Evolutionary conservation across 2,329 filamentous ascomycete genomes (phyloP).

Genomic region (Fusarium zealandicum): DNA sequence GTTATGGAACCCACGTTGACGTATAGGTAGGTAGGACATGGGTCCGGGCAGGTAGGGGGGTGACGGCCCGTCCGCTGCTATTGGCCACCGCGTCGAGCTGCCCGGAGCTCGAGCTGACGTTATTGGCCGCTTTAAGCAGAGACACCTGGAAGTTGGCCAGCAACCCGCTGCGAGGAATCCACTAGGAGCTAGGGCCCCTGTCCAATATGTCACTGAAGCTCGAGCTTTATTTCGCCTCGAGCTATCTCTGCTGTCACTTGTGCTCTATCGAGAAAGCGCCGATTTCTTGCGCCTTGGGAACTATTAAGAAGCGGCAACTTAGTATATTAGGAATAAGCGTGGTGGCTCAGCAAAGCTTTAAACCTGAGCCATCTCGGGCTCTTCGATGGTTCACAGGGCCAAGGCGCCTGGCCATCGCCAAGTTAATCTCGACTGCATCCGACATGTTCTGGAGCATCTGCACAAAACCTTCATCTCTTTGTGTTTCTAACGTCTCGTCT

Average conservation of each 20-base stretch:
- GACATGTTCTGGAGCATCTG: too few species aligned
- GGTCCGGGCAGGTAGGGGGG: background rate
- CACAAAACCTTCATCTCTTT: slow-evolving; percentile 1
- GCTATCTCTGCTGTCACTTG: slow-evolving; percentile 25
- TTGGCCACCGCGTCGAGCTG: background rate
- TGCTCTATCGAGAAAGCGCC: slow-evolving; percentile 23
- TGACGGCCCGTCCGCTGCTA: slow-evolving; percentile 5
- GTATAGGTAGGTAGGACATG: slow-evolving; percentile 37
- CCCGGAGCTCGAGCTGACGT: background rate
- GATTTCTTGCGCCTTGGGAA: background rate
- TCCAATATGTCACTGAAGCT: slow-evolving; percentile 10
- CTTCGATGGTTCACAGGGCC: too few species aligned
- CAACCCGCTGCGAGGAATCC: background rate
- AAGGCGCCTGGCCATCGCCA: background rate
- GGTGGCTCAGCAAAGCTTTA: slow-evolving; percentile 4
- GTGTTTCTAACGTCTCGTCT: too few species aligned
- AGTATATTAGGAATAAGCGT: background rate
- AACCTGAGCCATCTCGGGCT: background rate
- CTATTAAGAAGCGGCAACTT: background rate
- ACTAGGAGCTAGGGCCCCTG: background rate
- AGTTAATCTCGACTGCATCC: background rate
- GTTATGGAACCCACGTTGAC: slow-evolving; percentile 18
- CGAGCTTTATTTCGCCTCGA: slow-evolving; percentile 3
- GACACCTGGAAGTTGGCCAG: background rate
- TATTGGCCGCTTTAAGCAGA: background rate